Evolutionary conservation across 139 green algal genomes (phyloP), one percentile per base, ranked within the genome.

Genomic region (Chlamydomonas sp.): DNA sequence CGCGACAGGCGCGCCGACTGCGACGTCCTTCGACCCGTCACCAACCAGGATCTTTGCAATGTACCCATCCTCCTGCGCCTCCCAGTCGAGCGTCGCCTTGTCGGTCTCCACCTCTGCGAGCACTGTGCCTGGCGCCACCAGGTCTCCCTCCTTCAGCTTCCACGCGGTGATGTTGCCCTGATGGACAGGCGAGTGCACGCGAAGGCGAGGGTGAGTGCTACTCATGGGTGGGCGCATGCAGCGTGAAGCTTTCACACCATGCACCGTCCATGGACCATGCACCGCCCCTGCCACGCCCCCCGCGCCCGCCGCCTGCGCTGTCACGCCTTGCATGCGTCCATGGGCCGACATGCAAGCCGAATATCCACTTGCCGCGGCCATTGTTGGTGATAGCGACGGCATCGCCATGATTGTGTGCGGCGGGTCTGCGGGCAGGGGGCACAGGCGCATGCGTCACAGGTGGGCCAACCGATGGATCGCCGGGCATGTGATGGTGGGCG

Each of bases 41-140:
- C 65, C 49, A 26, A 84, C 49, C 5, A 90, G 67, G 48, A 87
- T 83, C 77, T 85, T 87, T 24, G 82, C 82, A 31, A 91, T 71
- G 33, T 76, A 85, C n/a, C 87, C 87, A 58, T 90, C 87, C 48
- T 92, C 87, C 71, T 86, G 73, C 6, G 77, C 75, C 71, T 92
- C 87, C 83, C 82, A 88, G 58, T 88, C 84, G 47, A 92, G 83
- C 0, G 79, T 89, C 6, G 88, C 88, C 81, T 98, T 99, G 77
- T 99, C 95, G 3, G 92, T 98, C 76, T 98, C 92, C 24, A 98
- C 76, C 65, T 97, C 89, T 3, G 89, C 90, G 2, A 96, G 67
- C 16, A 91, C 75, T 26, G 81, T 60, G 1, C 79, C 84, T 13
- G 84, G 71, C 2, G 64, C 37, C 1, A 87, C 34, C n/a, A 57